Conservation (phyloP, 805 yeast genomes). For the Schwanniomyces occidentalis region DNA sequence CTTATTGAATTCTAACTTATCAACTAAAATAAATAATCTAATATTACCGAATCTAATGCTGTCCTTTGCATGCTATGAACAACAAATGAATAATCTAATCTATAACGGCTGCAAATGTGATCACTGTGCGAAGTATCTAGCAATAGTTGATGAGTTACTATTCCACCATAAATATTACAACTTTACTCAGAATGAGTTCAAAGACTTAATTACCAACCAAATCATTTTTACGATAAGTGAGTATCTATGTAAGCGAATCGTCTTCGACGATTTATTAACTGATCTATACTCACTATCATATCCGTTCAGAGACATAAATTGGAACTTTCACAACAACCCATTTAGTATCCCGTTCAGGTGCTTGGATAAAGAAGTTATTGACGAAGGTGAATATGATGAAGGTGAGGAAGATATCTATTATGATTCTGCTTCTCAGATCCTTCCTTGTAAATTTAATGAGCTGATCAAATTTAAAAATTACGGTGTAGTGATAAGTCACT, state of each 20-base stretch:
- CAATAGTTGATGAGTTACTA: slow-evolving; percentile 57
- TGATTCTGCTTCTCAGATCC: slow-evolving; percentile 18
- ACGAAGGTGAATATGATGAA: slow-evolving; percentile 40
- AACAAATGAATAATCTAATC: slow-evolving; percentile 62
- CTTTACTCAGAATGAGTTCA: slow-evolving; percentile 43
- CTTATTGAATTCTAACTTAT: slow-evolving; percentile 43
- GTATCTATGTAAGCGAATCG: slow-evolving; percentile 36
- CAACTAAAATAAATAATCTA: slow-evolving; percentile 39
- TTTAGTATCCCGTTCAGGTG: slow-evolving; percentile 34
- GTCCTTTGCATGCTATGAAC: slow-evolving; percentile 66
- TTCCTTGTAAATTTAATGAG: slow-evolving; percentile 14
- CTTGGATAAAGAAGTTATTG: slow-evolving; percentile 30
- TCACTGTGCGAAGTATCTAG: slow-evolving; percentile 52
- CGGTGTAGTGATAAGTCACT: slow-evolving; percentile 32
- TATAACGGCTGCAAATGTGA: slow-evolving; percentile 79
- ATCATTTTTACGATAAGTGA: slow-evolving; percentile 55
- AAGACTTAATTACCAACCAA: slow-evolving; percentile 61
- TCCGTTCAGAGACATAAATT: slow-evolving; percentile 22
- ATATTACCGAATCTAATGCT: slow-evolving; percentile 62
- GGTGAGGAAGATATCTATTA: slow-evolving; percentile 13
- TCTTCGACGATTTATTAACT: slow-evolving; percentile 11
- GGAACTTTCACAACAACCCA: slow-evolving; percentile 34
- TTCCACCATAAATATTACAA: slow-evolving; percentile 65
- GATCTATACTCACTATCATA: slow-evolving; percentile 10
- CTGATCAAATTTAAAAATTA: slow-evolving; percentile 9